Evolutionary conservation across 164 flowering plant genomes (phyloP), one percentile per base, ranked within the genome.

Genomic region (Taxillus chinensis): DNA sequence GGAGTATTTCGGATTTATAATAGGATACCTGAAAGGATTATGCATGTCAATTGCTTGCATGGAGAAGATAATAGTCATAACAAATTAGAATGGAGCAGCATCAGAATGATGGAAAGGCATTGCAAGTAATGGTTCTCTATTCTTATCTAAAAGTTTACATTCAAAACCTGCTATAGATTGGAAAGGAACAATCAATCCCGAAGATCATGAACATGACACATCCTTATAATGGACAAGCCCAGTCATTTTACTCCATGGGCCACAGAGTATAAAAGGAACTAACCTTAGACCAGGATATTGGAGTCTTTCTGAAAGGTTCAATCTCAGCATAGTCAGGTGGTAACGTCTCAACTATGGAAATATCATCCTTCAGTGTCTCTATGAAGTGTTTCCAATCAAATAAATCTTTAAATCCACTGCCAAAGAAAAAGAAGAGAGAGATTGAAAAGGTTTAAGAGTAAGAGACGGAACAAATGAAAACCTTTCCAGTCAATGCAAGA

Each of bases 261-360:
- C 27, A 27, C 27, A 27, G 27, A 49, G 3, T 1, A 57, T 49
- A 16, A 41, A 43, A 8, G 37, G 38, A 15, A 7, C 39, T 38
- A 38, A 93, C 99, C 99, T 90, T 91, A n/a, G 99, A 95, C 99
- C 99, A 95, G 65, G 99, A 95, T 64, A 95, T 76, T 15, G 92
- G 97, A 58, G 99, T 89, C 72, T 95, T 91, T 39, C 39, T 67
- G 71, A 91, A 85, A 59, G 95, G 95, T 61, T 84, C 91, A 63
- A 78, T 58, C 43, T 54, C 83, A 50, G 86, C 80, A 80, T 73
- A 83, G 54, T 65, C 81, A 57, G 80, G 69, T 39, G 97, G 99
- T 63, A 95, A 71, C 60, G 66, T 64, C 78, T 91, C 96, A 63
- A 95, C 89, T 60, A 91, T 78, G 66, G 82, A 89, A 64, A 95